These are phyloP conservation scores for Lachnellula suecica DNA, from an alignment of 2,329 filamentous ascomycete species.

Conservation along the genomic window DNA sequence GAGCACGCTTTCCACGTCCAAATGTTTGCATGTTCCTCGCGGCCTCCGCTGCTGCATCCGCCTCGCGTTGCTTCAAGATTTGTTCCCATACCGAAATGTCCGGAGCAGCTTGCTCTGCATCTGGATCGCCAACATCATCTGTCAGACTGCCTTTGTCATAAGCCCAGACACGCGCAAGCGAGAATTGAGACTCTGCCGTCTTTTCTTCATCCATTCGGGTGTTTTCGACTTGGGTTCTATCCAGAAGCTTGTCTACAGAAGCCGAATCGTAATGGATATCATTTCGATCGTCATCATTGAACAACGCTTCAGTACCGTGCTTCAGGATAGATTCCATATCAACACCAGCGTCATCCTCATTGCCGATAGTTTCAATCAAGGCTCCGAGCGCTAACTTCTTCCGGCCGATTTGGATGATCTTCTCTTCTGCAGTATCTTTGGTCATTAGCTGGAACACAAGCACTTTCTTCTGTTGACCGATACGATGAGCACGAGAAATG, in stretches of 20 bases:
- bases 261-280: conserved; percentile 80
- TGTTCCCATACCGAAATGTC: conserved; percentile 82
- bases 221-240: conserved; percentile 78
- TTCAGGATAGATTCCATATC: conserved; percentile 87
- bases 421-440: conserved; percentile 84
- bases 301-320: conserved; percentile 84
- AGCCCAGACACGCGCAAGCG: conserved; percentile 88
- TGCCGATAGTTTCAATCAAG: conserved; percentile 87
- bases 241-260: conserved; percentile 87
- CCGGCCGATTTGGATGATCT: conserved; percentile 92
- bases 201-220: conserved; percentile 62
- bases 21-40: conserved; percentile 70
- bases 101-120: conserved; percentile 52
- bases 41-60: conserved; percentile 71
- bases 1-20: conserved; percentile 73
- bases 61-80: conserved; percentile 81
- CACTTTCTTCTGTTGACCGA: conserved; percentile 94
- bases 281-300: conserved; percentile 69
- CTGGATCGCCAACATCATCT: conserved; percentile 55
- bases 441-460: conserved; percentile 95
- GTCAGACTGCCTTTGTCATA: conserved; percentile 72
- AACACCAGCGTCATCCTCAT: conserved; percentile 73
- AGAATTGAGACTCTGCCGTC: conserved; percentile 76
- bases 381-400: conserved; percentile 96
- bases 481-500: conserved; percentile 88